A percentile compares a stretch with the other conserved stretches of the same genome.
Evolutionary conservation across 2,329 filamentous ascomycete genomes (phyloP).

Genomic region (Colletotrichum sp.): DNA sequence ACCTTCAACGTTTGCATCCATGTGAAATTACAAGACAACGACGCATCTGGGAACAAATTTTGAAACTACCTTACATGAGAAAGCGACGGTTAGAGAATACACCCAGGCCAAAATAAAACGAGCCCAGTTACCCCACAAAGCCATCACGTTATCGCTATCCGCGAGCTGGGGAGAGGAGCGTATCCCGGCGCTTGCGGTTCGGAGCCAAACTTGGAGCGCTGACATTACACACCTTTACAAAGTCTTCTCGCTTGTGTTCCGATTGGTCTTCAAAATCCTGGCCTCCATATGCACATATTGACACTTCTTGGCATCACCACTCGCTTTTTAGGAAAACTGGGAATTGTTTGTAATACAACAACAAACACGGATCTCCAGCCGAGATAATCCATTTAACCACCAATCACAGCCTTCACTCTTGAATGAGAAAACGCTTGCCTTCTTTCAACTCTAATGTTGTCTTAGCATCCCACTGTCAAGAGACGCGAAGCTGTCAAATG

Average conservation of each 20-base stretch:
- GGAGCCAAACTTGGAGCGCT: not conserved
- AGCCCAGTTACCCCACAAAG: not conserved
- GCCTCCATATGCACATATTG: not conserved
- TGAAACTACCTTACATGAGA: not conserved
- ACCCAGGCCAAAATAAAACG: not conserved
- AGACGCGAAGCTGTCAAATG: not conserved
- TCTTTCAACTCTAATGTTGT: rapidly evolving
- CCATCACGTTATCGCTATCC: not conserved
- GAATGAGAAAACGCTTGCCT: rapidly evolving
- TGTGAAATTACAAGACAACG: not conserved
- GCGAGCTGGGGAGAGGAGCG: not conserved
- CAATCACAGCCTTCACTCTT: not conserved
- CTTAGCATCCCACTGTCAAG: rapidly evolving
- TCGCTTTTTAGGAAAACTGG: not conserved
- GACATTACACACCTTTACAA: not conserved
- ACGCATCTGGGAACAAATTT: not conserved
- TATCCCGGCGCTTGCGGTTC: not conserved
- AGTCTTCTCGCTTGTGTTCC: not conserved
- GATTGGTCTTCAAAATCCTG: not conserved
- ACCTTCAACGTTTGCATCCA: not conserved
- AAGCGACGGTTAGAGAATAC: not conserved
- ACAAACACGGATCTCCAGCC: not conserved
- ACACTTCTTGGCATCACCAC: not conserved
- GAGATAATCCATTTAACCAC: not conserved
- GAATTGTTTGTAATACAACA: not conserved